Conservation (phyloP, 257 asterid species). For the Sherardia arvensis region DNA sequence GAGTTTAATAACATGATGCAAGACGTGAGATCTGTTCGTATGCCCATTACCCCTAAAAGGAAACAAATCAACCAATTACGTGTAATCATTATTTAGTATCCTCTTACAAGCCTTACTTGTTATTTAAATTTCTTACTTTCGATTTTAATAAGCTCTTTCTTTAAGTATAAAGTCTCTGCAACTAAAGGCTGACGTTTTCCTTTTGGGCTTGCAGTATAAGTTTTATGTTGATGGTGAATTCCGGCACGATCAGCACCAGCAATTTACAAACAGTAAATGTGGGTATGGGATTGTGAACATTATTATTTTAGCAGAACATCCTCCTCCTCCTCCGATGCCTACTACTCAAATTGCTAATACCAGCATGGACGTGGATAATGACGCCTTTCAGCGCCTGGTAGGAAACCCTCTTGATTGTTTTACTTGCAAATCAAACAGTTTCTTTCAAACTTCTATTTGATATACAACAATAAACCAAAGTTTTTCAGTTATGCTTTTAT, state of each 20-base stretch:
- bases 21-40: not conserved
- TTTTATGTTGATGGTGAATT: constrained; percentile 96
- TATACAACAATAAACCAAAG: not conserved
- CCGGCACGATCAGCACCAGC: constrained; percentile 86
- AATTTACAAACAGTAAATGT: constrained; percentile 51
- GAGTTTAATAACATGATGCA: not conserved
- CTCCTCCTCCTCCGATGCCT: constrained; percentile 35
- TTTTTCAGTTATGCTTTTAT: not conserved
- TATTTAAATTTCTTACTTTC: not conserved
- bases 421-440: not conserved
- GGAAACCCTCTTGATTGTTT: constrained; percentile 7
- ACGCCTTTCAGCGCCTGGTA: constrained; percentile 74
- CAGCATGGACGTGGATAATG: constrained; percentile 91
- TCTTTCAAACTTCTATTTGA: not conserved
- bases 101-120: not conserved
- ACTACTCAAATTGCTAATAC: constrained; percentile 51
- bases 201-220: constrained; percentile 55
- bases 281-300: constrained; percentile 83
- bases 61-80: not conserved
- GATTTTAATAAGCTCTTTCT: not conserved
- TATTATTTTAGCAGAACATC: constrained; percentile 47
- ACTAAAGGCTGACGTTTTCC: not conserved
- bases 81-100: not conserved
- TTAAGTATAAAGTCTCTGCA: not conserved
- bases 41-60: not conserved